Evolutionary conservation across 108 stramenopile species (phyloP), one percentile per base, ranked within the genome.

Genomic region (Skeletonema costatum): DNA sequence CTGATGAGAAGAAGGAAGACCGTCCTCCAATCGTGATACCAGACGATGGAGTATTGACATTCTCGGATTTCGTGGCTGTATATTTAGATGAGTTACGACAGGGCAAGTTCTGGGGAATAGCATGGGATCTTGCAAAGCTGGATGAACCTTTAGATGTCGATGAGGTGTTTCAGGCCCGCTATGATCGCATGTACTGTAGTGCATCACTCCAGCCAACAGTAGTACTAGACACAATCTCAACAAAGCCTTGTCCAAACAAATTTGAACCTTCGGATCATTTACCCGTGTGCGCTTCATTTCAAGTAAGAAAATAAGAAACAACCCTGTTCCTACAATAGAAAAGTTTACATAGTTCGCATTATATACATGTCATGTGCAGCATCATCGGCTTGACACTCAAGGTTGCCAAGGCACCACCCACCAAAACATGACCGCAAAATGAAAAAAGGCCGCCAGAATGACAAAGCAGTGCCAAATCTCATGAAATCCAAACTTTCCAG

Each of bases 71-170:
- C 53, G 36, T 86, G 16, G 64, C 77, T 31, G 88, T 97, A 25
- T 97, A 97, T 71, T 84, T 85, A 46, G 85, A 82, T 62, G 96
- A 97, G 71, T 66, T 96, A 25, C 74, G 83, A 32, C 83, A 86
- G 68, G 97, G 97, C n/a, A 97, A 97, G 73, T 96, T 96, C 62
- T 97, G 97, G 97, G 93, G 95, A 6, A 93, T 97, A 58, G 90
- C 91, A 19, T 90, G 96, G 83, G 97, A 97, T 84, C 87, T 96
- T 61, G 86, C 87, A 31, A 29, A 87, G 4, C 63, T 94, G 58
- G 91, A 86, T 17, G 90, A 95, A 53, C 92, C 95, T 14, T 82
- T 96, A 12, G 88, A 89, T 13, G 89, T 89, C 19, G 76, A 59
- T 4, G 89, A 92, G n/a, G 66, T 88, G 11, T 97, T 96, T 73